Evolutionary conservation across 345 rosid species (phyloP).

Genomic region (Rhodamnia argentea): DNA sequence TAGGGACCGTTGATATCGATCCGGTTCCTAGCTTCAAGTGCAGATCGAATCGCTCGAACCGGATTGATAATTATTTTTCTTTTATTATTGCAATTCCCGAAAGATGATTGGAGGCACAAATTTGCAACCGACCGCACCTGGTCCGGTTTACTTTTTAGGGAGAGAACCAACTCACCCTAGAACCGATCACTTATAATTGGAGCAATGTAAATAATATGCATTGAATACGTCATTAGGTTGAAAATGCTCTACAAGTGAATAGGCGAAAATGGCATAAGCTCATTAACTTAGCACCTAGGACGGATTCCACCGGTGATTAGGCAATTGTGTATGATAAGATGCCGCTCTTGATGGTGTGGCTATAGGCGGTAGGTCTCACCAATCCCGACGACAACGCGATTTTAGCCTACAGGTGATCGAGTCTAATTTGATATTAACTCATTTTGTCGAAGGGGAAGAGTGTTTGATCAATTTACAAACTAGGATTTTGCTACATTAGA

Average conservation of each 20-base stretch:
- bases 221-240: not conserved
- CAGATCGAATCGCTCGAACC: fast-evolving
- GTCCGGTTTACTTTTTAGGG: too few species aligned
- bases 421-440: not conserved
- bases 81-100: fast-evolving
- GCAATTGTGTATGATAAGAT: not conserved
- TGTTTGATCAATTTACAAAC: not conserved
- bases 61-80: fast-evolving
- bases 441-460: not conserved
- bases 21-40: fast-evolving
- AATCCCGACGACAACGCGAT: not conserved
- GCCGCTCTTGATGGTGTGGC: not conserved
- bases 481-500: not conserved
- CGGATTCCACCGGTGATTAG: too few species aligned
- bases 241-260: not conserved
- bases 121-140: too few species aligned
- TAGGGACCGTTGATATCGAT: fast-evolving
- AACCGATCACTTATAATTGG: not conserved
- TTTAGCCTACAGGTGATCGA: not conserved
- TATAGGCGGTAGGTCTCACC: not conserved
- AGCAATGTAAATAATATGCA: not conserved
- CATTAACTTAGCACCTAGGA: not conserved
- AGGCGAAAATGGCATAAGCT: not conserved
- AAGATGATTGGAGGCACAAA: not conserved
- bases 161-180: too few species aligned